A percentile compares a stretch with the other conserved stretches of the same genome.
These are phyloP conservation scores for Bipolaris cookei DNA, from an alignment of 2,329 filamentous ascomycete species.

Conservation along the genomic window DNA sequence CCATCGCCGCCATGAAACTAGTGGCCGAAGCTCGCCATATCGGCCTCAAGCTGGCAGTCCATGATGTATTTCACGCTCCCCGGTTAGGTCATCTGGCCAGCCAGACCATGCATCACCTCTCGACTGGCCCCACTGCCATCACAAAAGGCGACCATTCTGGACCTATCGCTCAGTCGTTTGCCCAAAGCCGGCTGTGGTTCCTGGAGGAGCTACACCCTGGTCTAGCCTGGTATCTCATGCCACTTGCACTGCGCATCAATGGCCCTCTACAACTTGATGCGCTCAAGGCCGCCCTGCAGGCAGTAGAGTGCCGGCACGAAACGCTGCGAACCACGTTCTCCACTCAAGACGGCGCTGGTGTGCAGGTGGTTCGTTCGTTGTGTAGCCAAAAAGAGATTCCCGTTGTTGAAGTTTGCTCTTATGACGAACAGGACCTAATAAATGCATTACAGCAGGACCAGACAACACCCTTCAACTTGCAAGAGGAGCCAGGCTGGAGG, in stretches of 20 bases:
- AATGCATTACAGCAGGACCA: slow-evolving; percentile 1
- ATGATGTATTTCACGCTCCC: neutral
- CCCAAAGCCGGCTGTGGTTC: slow-evolving; percentile 5
- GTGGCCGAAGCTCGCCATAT: slow-evolving; percentile 17
- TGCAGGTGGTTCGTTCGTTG: neutral
- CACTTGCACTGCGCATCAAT: neutral
- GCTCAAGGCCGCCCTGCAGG: neutral
- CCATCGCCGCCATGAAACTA: slow-evolving; percentile 35
- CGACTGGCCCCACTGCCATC: no score
- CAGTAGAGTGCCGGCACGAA: no score
- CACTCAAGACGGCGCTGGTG: neutral
- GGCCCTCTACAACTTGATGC: slow-evolving; percentile 1
- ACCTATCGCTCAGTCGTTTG: slow-evolving; percentile 1
- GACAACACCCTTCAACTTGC: neutral
- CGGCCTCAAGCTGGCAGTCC: neutral
- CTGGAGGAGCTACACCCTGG: slow-evolving; percentile 5
- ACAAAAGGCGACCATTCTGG: neutral
- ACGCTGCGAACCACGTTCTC: slow-evolving; percentile 1
- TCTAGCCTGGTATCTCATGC: slow-evolving; percentile 3
- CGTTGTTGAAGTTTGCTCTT: neutral
- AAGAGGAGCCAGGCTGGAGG: neutral
- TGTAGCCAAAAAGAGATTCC: neutral
- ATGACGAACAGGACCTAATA: neutral
- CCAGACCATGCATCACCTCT: no score
- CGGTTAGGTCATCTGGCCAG: neutral